Evolutionary conservation across 2,329 filamentous ascomycete genomes (phyloP), one percentile per base, ranked within the genome.

Genomic region (Penicillium sp.): DNA sequence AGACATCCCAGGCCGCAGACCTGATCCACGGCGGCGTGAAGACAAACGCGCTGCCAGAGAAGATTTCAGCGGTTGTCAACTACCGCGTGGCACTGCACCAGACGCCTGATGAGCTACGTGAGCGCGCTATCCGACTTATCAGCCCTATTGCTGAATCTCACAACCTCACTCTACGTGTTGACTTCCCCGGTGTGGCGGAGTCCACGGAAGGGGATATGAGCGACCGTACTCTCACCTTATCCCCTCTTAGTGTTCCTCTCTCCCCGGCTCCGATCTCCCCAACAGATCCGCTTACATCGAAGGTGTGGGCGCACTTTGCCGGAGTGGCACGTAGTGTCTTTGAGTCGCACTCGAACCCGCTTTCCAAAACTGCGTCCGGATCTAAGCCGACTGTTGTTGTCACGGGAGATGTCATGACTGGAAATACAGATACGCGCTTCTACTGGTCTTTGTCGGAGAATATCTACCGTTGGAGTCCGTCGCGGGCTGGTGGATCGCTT

Each of bases 51-150:
- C 75, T 85, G 38, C 82, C 82, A 0, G 82, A 85, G 67, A 79
- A 78, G 43, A 77, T 82, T 43, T 77, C 72, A 4, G 76, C 81
- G 0, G 75, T 78, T 1, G 76, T 85, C 37, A 85, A 85, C 64
- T 81, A 84, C 70, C 81, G 82, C 7, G 77, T 85, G 39, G 82
- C 81, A n/a, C 74, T 82, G 16, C 81, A 82, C 58, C 77, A 83
- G 61, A 77, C 76, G 2, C 77, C 80, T 3, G 67, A 78, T 16
- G 67, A 74, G 24, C 72, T 82, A 6, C 78, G 76, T 55, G 66
- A 73, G 26, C 80, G 81, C 32, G 72, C 83, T 8, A 60, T 79
- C 5, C 65, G 76, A n/a, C 70, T 81, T 42, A 74, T 81, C 43
- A 58, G 71, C 39, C 77, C 78, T 2, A 73, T 83, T 38, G 76